These are phyloP conservation scores for Luvunga scandens DNA, from an alignment of 345 rosid genomes.

Conservation along the genomic window DNA sequence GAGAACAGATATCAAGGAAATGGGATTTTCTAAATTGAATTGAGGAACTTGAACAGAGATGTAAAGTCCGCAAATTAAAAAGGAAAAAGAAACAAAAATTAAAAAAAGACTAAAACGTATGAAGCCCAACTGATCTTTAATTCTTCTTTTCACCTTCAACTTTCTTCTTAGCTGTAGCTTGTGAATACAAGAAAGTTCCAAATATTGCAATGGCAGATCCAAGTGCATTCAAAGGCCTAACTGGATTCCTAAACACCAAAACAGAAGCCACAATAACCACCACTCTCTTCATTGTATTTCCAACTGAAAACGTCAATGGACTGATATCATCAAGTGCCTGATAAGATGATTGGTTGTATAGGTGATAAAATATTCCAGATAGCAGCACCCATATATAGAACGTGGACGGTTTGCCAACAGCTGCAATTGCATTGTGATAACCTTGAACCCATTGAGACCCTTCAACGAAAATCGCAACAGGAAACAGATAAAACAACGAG, in stretches of 20 bases:
- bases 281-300: slow-evolving; percentile 94
- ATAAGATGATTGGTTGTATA: slow-evolving; percentile 89
- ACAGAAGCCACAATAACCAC: slow-evolving; percentile 91
- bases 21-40: neutral
- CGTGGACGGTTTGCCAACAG: slow-evolving; percentile 62
- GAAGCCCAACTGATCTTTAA: slow-evolving; percentile 13
- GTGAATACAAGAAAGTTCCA: slow-evolving; percentile 89
- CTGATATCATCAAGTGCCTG: slow-evolving; percentile 96
- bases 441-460: slow-evolving; percentile 92
- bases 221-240: slow-evolving; percentile 86
- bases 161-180: slow-evolving; percentile 71
- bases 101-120: neutral
- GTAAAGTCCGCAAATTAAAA: neutral
- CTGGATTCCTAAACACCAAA: slow-evolving; percentile 89
- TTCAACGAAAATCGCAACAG: slow-evolving; percentile 82
- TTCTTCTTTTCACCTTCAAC: slow-evolving; percentile 46
- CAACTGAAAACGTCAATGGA: slow-evolving; percentile 85
- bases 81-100: neutral
- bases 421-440: slow-evolving; percentile 65
- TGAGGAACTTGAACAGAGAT: neutral
- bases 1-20: neutral
- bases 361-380: slow-evolving; percentile 85
- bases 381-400: slow-evolving; percentile 88
- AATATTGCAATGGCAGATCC: slow-evolving; percentile 88
- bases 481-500: slow-evolving; percentile 70